Conservation (phyloP, 345 rosid genomes). For the Euphorbia peplus region DNA sequence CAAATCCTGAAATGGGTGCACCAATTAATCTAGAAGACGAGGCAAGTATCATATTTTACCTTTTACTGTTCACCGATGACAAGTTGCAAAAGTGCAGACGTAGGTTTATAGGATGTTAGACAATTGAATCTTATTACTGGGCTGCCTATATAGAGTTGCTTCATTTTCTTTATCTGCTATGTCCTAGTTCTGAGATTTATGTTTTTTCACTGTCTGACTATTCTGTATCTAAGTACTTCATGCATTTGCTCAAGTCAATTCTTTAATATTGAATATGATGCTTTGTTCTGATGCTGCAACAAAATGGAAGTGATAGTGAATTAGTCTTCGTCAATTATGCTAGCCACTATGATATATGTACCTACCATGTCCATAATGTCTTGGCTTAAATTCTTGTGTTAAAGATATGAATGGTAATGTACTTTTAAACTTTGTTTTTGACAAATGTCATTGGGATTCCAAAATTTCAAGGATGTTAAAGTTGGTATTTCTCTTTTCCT, state of each 20-base stretch:
- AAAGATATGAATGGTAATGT: not conserved
- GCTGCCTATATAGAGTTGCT: not conserved
- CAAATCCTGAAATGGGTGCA: conserved; percentile 52
- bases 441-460: not conserved
- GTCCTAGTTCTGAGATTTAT: not conserved
- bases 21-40: conserved; percentile 62
- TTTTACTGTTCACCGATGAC: not conserved
- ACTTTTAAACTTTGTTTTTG: not conserved
- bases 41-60: conserved; percentile 42
- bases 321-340: not conserved
- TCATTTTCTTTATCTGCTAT: not conserved
- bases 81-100: not conserved
- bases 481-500: conserved; percentile 3
- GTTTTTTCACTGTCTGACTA: not conserved
- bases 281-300: not conserved
- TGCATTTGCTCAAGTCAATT: not conserved
- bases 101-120: not conserved
- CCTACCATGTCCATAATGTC: not conserved
- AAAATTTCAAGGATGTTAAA: not conserved
- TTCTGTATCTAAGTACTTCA: not conserved
- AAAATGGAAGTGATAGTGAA: not conserved
- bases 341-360: not conserved
- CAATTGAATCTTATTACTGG: not conserved
- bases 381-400: not conserved
- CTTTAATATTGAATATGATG: not conserved